Evolutionary conservation across 2,329 filamentous ascomycete species (phyloP).

Genomic region (Colletotrichum liriopes): DNA sequence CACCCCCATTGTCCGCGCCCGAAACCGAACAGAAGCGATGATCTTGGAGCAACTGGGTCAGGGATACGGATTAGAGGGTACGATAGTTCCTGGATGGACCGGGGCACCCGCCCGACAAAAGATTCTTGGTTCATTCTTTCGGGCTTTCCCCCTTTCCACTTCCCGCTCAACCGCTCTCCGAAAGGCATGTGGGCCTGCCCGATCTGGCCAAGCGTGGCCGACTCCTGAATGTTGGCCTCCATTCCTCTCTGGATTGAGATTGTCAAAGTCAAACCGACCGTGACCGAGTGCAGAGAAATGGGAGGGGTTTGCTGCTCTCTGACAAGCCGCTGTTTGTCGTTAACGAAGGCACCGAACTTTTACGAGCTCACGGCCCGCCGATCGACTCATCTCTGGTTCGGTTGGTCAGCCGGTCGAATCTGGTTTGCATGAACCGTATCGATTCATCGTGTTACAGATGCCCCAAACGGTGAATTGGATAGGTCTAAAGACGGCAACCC

Average conservation of each 20-base stretch:
- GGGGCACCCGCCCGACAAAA: conserved; percentile 13
- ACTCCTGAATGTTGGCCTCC: conserved; percentile 6
- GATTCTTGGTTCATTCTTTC: conserved; percentile 14
- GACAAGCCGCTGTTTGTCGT: conserved; percentile 25
- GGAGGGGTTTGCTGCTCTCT: conserved; percentile 15
- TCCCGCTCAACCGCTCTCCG: conserved; percentile 23
- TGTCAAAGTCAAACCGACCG: conserved; percentile 11
- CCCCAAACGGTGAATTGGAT: conserved; percentile 5
- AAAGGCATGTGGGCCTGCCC: conserved; percentile 25
- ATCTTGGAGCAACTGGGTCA: conserved; percentile 18
- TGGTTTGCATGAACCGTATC: conserved; percentile 9
- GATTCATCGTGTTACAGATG: background rate
- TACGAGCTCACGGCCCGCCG: conserved; percentile 26
- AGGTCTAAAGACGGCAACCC: background rate
- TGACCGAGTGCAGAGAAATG: conserved; percentile 9
- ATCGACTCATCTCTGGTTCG: conserved; percentile 8
- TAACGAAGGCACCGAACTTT: conserved; percentile 4
- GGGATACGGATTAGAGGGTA: conserved; percentile 14
- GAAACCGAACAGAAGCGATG: conserved; percentile 18
- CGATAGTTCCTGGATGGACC: conserved; percentile 3
- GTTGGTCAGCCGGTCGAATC: conserved; percentile 11
- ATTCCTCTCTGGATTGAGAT: conserved; percentile 14
- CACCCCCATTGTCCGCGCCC: conserved; percentile 15
- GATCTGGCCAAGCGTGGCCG: conserved; percentile 26
- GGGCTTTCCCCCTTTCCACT: conserved; percentile 31